Evolutionary conservation across 352 stramenopile species (phyloP).

Genomic region (Elongisporangium senticosum): DNA sequence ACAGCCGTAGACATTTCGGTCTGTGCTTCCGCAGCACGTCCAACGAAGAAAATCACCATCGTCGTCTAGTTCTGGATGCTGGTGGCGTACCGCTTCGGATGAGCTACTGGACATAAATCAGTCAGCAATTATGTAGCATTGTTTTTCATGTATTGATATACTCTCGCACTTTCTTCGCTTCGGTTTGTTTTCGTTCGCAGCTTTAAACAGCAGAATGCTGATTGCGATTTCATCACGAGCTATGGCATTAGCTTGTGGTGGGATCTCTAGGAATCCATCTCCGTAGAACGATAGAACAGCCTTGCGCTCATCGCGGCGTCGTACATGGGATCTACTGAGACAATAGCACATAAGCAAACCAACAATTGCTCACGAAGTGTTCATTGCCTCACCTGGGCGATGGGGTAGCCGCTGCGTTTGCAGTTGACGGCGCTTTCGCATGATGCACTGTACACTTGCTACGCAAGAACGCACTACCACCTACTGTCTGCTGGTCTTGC

Average conservation of each 20-base stretch:
- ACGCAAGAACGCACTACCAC: not conserved
- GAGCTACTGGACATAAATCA: conserved; percentile 7
- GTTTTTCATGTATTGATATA: conserved; percentile 11
- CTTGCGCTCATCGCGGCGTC: not conserved
- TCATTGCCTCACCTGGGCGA: not conserved
- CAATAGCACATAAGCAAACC: not conserved
- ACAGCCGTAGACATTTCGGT: conserved; percentile 50
- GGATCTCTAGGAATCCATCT: conserved; percentile 47
- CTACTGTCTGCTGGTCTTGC: not conserved
- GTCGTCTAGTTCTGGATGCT: conserved; percentile 49
- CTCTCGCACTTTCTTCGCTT: not conserved
- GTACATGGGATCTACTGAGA: not conserved
- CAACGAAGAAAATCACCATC: conserved; percentile 51
- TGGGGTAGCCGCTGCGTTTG: not conserved
- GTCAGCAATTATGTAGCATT: not conserved
- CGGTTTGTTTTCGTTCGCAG: conserved; percentile 27
- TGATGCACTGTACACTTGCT: not conserved
- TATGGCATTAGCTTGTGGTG: conserved; percentile 1
- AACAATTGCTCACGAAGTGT: not conserved
- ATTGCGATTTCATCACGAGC: conserved; percentile 25
- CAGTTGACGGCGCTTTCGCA: not conserved
- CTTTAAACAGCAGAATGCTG: conserved; percentile 39
- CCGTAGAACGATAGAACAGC: conserved; percentile 41
- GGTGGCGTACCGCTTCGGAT: conserved; percentile 38
- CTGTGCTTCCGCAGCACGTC: conserved; percentile 52